Conservation (phyloP, 371 early-diverging fungal species). For the Rhizopus sp. region DNA sequence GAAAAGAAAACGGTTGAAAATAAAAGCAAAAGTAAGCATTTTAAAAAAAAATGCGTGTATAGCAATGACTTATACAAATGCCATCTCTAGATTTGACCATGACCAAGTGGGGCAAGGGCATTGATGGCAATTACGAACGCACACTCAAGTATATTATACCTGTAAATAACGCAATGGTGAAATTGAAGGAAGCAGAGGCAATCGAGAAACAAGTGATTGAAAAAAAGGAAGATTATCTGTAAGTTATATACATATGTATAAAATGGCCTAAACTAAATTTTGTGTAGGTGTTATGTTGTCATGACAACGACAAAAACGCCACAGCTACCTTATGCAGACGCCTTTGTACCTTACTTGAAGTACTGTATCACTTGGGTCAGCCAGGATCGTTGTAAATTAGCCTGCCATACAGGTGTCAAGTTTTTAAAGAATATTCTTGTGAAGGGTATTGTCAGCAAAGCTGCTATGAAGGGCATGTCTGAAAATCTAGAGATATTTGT, state of each 20-base stretch:
- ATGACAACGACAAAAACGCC: constrained; percentile 49
- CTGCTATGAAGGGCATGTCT: constrained; percentile 46
- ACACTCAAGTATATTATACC: constrained; percentile 51
- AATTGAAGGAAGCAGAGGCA: constrained; percentile 60
- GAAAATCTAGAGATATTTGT: constrained; percentile 36
- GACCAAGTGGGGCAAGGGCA: constrained; percentile 33
- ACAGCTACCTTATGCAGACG: constrained; percentile 61
- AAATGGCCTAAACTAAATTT: constrained; percentile 17
- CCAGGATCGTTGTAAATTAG: constrained; percentile 46
- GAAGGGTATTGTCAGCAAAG: constrained; percentile 52
- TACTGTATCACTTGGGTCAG: constrained; percentile 59
- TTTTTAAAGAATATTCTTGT: constrained; percentile 59
- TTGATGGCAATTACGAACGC: constrained; percentile 33
- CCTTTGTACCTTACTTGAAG: constrained; percentile 57
- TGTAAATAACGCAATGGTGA: constrained; percentile 49
- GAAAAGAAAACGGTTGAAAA: constrained; percentile 45
- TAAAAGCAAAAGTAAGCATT: constrained; percentile 43
- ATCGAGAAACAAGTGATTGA: constrained; percentile 54
- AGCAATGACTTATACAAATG: background rate
- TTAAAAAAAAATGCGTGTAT: constrained; percentile 6
- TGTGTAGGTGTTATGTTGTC: constrained; percentile 42
- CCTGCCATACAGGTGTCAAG: constrained; percentile 54
- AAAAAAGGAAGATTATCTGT: constrained; percentile 56
- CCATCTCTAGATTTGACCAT: constrained; percentile 33
- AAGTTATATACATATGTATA: constrained; percentile 1